Percentiles rank a stretch among this genome's conserved stretches.
Evolutionary conservation across 202 grass and related monocot species (phyloP).

Genomic region (Digitaria exilis): DNA sequence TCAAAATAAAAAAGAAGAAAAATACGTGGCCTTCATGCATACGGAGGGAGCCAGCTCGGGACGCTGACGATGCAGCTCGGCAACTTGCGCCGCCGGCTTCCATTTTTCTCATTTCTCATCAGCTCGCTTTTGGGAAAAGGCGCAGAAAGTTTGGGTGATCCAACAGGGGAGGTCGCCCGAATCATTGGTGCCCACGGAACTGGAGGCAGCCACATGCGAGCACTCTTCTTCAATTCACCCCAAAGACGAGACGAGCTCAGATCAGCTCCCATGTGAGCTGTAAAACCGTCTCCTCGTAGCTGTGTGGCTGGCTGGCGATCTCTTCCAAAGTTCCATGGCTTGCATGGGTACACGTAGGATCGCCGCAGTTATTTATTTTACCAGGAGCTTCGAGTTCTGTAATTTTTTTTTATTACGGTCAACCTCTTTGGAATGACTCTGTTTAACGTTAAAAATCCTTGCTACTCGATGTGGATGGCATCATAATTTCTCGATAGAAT

Average conservation of each 20-base stretch:
- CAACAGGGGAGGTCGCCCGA: not conserved
- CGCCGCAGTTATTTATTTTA: not conserved
- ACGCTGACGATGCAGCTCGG: not conserved
- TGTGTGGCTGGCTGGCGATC: not conserved
- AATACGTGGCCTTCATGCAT: too few relatives aligned
- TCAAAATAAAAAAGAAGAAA: too few relatives aligned
- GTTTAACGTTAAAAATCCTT: not conserved
- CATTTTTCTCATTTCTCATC: not conserved
- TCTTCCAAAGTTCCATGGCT: not conserved
- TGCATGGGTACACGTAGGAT: not conserved
- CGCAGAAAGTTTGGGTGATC: not conserved
- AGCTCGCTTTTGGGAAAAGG: not conserved
- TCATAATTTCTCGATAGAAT: not conserved
- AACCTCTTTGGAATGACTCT: not conserved
- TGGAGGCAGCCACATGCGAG: slow-evolving; percentile 1
- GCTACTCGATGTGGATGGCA: not conserved
- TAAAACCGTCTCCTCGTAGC: slow-evolving; percentile 32
- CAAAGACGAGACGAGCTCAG: not conserved
- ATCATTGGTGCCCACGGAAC: slow-evolving; percentile 38
- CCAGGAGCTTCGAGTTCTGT: not conserved
- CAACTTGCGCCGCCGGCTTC: slow-evolving; percentile 11
- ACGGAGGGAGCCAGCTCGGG: not conserved
- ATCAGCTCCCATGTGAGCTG: slow-evolving; percentile 8
- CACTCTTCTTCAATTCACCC: not conserved
- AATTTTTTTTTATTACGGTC: not conserved